These are phyloP conservation scores for Ananas comosus DNA, from an alignment of 176 grass and related monocot species.

Conservation along the genomic window DNA sequence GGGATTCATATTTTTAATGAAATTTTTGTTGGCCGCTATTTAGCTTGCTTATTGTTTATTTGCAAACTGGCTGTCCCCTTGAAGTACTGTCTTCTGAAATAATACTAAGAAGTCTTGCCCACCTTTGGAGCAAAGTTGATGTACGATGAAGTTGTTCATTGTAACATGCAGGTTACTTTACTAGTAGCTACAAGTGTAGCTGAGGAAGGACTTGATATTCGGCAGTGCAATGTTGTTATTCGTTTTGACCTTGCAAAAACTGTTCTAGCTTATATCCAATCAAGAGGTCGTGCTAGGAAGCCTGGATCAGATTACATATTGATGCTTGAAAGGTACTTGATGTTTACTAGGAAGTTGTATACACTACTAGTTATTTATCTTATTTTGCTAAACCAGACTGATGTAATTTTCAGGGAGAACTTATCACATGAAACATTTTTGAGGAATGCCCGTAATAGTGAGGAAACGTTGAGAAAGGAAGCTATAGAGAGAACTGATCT, in stretches of 20 bases:
- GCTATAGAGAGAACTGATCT: conserved; percentile 99
- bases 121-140: too few species aligned
- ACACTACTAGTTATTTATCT: neutral
- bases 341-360: neutral
- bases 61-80: too few species aligned
- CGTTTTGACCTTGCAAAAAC: conserved; percentile 99
- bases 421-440: conserved; percentile 80
- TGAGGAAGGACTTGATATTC: conserved; percentile 99
- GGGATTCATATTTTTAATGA: neutral
- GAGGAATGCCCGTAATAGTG: conserved; percentile 91
- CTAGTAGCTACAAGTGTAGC: conserved; percentile 97
- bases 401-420: conserved; percentile 52
- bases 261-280: conserved; percentile 95
- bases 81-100: too few species aligned
- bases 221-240: conserved; percentile 99
- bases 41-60: too few species aligned
- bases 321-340: conserved; percentile 93
- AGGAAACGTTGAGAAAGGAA: conserved; percentile 97
- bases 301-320: conserved; percentile 98
- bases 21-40: neutral
- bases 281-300: conserved; percentile 90
- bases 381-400: conserved; percentile 25
- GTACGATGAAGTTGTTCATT: neutral
- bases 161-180: conserved; percentile 74
- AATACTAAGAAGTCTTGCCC: too few species aligned